Percentiles rank a stretch among this genome's conserved stretches.
Evolutionary conservation across 75 land plant genomes (phyloP).

Genomic region (Picea glauca): DNA sequence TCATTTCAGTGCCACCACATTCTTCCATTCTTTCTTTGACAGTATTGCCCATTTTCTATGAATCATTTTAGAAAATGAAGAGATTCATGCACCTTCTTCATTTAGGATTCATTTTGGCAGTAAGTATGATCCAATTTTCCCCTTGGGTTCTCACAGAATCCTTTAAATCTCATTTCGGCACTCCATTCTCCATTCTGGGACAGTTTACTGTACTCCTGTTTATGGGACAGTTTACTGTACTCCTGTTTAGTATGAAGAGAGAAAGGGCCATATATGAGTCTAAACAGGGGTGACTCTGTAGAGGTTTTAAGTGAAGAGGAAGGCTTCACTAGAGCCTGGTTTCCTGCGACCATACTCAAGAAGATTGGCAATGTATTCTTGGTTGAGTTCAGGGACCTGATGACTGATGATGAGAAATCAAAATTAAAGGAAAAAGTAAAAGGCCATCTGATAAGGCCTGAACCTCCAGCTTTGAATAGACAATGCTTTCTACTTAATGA

Average conservation of each 20-base stretch:
- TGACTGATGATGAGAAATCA: conserved; percentile 32
- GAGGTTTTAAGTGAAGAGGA: conserved; percentile 61
- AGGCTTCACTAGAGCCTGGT: conserved; percentile 52
- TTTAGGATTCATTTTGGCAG: no score
- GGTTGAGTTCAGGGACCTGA: conserved; percentile 35
- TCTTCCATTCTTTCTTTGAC: no score
- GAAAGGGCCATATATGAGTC: conserved; percentile 3
- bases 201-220: no score
- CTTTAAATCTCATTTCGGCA: no score
- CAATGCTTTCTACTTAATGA: conserved; percentile 22
- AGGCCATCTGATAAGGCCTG: conserved; percentile 32
- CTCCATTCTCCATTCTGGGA: no score
- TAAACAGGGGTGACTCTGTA: conserved; percentile 24
- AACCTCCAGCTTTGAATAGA: conserved; percentile 23
- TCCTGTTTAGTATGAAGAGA: not conserved
- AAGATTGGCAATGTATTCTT: conserved; percentile 13
- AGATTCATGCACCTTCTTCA: no score
- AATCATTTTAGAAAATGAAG: no score
- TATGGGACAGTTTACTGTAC: no score
- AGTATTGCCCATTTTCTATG: no score
- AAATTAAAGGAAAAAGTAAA: conserved; percentile 34
- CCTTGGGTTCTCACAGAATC: no score
- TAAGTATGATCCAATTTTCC: no score
- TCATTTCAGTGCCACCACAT: no score
- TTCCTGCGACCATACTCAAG: conserved; percentile 31